Conservation (phyloP, 768 basidiomycete species). For the Termitomyces sp. region DNA sequence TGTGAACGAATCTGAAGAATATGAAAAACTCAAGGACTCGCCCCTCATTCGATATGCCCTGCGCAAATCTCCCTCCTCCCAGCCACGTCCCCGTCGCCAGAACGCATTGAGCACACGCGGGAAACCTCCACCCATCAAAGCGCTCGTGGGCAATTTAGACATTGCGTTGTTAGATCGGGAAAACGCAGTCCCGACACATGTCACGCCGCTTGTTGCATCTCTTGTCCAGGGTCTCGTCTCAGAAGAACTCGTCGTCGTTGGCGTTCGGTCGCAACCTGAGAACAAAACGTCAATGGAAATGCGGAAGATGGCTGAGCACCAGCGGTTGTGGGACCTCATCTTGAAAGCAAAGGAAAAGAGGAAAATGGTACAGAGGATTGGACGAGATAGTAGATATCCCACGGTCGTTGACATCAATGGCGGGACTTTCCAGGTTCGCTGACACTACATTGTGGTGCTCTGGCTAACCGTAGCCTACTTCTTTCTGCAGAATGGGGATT, state of each 20-base stretch:
- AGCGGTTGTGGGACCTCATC: constrained; percentile 24
- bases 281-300: constrained; percentile 22
- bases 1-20: constrained; percentile 19
- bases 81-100: constrained; percentile 5
- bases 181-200: constrained; percentile 51
- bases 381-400: constrained; percentile 27
- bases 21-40: constrained; percentile 14
- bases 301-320: constrained; percentile 19
- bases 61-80: constrained; percentile 10
- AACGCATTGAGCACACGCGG: constrained; percentile 2
- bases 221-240: constrained; percentile 48
- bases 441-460: constrained; percentile 6
- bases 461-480: neutral
- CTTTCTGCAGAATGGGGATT: constrained; percentile 54
- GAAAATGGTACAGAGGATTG: constrained; percentile 27
- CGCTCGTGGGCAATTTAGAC: constrained; percentile 43
- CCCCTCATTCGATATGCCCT: constrained; percentile 24
- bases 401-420: constrained; percentile 38
- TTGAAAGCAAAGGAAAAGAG: constrained; percentile 17
- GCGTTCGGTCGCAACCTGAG: constrained; percentile 29
- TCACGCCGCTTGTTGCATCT: constrained; percentile 53
- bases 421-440: constrained; percentile 36
- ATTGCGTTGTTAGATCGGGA: constrained; percentile 49
- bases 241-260: constrained; percentile 52
- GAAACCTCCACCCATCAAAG: constrained; percentile 14